These are phyloP conservation scores for Metrosideros polymorpha DNA, from an alignment of 441 rosid species.

Conservation along the genomic window DNA sequence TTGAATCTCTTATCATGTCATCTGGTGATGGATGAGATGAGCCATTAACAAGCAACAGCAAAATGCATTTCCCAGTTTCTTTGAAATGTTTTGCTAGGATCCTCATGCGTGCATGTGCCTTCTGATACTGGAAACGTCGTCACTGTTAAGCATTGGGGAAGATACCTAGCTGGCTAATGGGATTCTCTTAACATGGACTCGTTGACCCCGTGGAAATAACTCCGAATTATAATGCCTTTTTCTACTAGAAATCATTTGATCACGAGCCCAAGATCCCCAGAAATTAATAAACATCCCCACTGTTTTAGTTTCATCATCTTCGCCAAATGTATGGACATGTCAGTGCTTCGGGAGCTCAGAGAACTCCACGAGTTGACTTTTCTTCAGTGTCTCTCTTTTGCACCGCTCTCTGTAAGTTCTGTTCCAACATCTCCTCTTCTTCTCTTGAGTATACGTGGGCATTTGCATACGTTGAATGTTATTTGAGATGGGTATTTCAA, in stretches of 20 bases:
- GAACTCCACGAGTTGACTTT: background rate
- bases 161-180: background rate
- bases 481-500: background rate
- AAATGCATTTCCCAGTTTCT: background rate
- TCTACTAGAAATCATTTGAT: background rate
- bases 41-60: background rate
- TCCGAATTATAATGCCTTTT: background rate
- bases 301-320: background rate
- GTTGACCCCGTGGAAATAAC: background rate
- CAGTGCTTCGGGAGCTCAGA: background rate
- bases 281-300: background rate
- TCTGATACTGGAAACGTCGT: background rate
- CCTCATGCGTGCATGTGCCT: background rate
- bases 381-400: background rate
- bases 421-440: background rate
- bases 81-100: background rate
- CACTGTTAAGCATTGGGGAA: background rate
- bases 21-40: background rate
- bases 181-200: background rate
- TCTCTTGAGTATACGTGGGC: background rate
- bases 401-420: background rate
- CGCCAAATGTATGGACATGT: background rate
- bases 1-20: background rate
- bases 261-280: background rate
- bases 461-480: background rate